phyloP scores from a whole-genome alignment of 805 yeast species.

The Candida ascalaphidarum region DNA sequence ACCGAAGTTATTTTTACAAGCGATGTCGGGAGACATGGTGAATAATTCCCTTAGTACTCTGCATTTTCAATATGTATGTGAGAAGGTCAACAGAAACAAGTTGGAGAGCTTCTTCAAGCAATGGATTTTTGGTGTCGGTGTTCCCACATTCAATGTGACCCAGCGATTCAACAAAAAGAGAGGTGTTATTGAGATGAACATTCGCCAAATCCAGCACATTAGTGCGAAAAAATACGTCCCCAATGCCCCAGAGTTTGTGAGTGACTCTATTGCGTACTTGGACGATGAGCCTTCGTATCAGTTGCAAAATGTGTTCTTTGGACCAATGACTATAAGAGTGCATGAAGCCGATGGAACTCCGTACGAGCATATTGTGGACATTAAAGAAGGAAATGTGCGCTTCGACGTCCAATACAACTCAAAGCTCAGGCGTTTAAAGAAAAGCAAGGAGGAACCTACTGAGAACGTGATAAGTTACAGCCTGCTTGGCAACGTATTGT shows the following conservation, averaged over 20 bases:
- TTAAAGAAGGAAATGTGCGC: conserved; percentile 77
- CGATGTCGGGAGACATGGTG: conserved; percentile 87
- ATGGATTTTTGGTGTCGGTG: conserved; percentile 88
- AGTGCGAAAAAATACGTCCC: conserved; percentile 37
- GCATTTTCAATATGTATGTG: conserved; percentile 92
- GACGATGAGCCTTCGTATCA: conserved; percentile 33
- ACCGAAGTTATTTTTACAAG: conserved; percentile 85
- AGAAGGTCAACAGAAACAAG: conserved; percentile 81
- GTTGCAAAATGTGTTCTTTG: conserved; percentile 57
- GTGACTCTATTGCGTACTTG: conserved; percentile 33
- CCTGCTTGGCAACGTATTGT: conserved; percentile 68
- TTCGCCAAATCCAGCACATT: conserved; percentile 77
- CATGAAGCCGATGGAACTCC: conserved; percentile 99
- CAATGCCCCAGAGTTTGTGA: conserved; percentile 31
- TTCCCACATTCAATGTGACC: conserved; percentile 80
- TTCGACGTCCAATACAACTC: conserved; percentile 94
- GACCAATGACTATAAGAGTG: conserved; percentile 94
- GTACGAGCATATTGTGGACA: conserved; percentile 91
- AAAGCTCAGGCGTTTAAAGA: conserved; percentile 75
- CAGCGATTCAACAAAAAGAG: conserved; percentile 92
- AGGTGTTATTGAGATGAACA: conserved; percentile 89
- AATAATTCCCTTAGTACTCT: conserved; percentile 69
- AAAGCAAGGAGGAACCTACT: conserved; percentile 42
- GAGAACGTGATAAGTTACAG: conserved; percentile 28
- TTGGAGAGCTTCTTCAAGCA: conserved; percentile 80